These are phyloP conservation scores for Mycena vulgaris DNA, from an alignment of 768 basidiomycete genomes.

Conservation along the genomic window DNA sequence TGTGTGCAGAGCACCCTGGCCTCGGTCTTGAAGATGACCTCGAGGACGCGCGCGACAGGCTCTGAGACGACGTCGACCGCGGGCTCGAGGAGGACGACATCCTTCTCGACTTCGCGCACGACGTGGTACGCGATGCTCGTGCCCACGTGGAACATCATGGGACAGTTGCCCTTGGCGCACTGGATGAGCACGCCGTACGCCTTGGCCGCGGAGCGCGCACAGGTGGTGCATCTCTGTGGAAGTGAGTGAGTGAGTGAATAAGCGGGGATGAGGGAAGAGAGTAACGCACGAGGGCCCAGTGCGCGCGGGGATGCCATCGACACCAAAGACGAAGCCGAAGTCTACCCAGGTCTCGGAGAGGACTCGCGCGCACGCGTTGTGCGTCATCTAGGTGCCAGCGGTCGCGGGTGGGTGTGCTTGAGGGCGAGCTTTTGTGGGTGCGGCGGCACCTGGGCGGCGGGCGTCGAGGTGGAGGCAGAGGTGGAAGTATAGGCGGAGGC, in stretches of 20 bases:
- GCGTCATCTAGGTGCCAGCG: constrained; percentile 92
- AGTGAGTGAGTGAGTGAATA: constrained; percentile 16
- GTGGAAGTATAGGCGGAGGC: constrained; percentile 21
- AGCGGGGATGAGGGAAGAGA: neutral
- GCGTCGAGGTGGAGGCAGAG: constrained; percentile 1
- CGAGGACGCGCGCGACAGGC: constrained; percentile 60
- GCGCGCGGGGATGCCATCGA: constrained; percentile 89
- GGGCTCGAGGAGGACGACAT: constrained; percentile 76
- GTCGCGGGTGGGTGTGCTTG: too few relatives aligned
- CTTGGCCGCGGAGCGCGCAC: constrained; percentile 77
- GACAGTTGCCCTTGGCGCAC: constrained; percentile 95
- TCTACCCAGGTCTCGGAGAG: constrained; percentile 96
- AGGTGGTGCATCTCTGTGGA: constrained; percentile 89
- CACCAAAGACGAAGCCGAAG: constrained; percentile 85
- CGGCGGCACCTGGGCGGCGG: neutral
- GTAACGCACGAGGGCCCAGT: constrained; percentile 89
- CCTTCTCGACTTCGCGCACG: constrained; percentile 83
- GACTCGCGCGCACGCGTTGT: constrained; percentile 83
- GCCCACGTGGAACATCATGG: constrained; percentile 91
- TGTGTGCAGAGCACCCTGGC: constrained; percentile 86
- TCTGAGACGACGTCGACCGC: constrained; percentile 22
- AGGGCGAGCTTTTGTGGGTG: constrained; percentile 70
- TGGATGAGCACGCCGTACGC: constrained; percentile 89
- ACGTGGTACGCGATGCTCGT: constrained; percentile 73
- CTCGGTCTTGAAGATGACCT: constrained; percentile 80